Base-by-base conservation (phyloP, 352 stramenopile species). In the Globisporangium cederbergense region DNA sequence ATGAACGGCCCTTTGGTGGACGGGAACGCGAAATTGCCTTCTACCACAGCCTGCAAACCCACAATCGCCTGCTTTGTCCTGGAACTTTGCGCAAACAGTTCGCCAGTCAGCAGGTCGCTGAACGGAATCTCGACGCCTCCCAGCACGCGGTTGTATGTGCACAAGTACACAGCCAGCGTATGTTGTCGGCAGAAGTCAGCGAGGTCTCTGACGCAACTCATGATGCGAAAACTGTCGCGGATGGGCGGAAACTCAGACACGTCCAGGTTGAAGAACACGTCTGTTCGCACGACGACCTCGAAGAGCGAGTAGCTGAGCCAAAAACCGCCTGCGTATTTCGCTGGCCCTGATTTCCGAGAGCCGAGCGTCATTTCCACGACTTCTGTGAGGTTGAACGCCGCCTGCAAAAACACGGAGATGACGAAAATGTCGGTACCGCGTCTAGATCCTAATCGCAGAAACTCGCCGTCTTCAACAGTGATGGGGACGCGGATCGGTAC, bases 221-320 rank as follows among this genome's bases (percentile, higher is more conserved):
- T 68, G 40, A 93, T 70, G 5, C 84, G 81, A 43, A 95, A 95
- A 53, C 69, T 86, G 59, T 93, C 85, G 16, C 79, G 81, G 50
- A 95, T 90, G 3, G 81, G 62, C 11, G 77, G 67, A 61, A 95
- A 95, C 34, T 88, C 75, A 3, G 81, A 71, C 9, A 60, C 36
- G 4, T 75, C 64, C 6, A 93, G 66, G 56, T 89, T 76, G 53
- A 77, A 71, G 34, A 95, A 95, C 28, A 93, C 73, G 51, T 93
- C 84, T 0, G 83, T 95, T 56, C 91, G 86, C 8, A 95, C 83
- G 16, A 95, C 79, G 14, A 95, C 75, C 40, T 89, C 84, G 57
- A 95, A 95, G 4, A 95, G 71, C 28, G 84, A 92, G 59, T 95
- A 95, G 55, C 82, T 91, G 43, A 95, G 71, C 86, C 86, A 95